A percentile compares a stretch with the other conserved stretches of the same genome.
These are phyloP conservation scores for Leucocoprinus sp. DNA, from an alignment of 768 basidiomycete genomes.

Conservation along the genomic window DNA sequence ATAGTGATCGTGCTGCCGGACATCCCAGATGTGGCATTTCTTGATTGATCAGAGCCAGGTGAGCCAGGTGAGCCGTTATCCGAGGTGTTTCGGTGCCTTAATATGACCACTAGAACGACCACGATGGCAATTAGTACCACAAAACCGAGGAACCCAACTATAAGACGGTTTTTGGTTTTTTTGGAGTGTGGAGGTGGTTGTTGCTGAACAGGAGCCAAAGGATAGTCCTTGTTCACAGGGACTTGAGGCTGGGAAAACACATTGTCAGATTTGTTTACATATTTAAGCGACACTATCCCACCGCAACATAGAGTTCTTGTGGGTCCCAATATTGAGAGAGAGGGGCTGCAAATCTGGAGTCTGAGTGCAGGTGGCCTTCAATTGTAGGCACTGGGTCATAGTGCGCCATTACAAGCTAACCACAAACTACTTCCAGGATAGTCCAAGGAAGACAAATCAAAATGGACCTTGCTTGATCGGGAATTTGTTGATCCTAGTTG, in stretches of 20 bases:
- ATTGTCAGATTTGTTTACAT: neutral
- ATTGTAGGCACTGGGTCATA: conserved; percentile 14
- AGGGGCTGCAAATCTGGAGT: neutral
- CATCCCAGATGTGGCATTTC: conserved; percentile 38
- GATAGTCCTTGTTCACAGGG: neutral
- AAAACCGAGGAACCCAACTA: conserved; percentile 24
- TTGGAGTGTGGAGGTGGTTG: neutral
- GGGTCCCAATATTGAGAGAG: conserved; percentile 4
- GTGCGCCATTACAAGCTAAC: conserved; percentile 15
- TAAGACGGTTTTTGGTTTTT: neutral
- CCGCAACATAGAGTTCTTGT: conserved; percentile 5
- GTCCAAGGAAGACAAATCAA: too few relatives aligned
- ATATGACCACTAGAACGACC: conserved; percentile 25
- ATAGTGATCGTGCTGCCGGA: conserved; percentile 59
- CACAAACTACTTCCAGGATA: conserved; percentile 1
- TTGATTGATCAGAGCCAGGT: conserved; percentile 10
- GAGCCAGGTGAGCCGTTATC: conserved; percentile 5
- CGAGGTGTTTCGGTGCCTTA: conserved; percentile 18
- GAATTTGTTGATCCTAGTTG: too few relatives aligned
- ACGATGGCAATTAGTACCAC: conserved; percentile 35
- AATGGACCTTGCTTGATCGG: neutral
- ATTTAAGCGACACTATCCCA: neutral
- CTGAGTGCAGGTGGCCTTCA: conserved; percentile 13
- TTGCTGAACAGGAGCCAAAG: neutral
- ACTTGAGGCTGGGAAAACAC: neutral